phyloP scores from a whole-genome alignment of 1,139 yeast genomes.

The Chernovozyma sophiae-reginae region DNA sequence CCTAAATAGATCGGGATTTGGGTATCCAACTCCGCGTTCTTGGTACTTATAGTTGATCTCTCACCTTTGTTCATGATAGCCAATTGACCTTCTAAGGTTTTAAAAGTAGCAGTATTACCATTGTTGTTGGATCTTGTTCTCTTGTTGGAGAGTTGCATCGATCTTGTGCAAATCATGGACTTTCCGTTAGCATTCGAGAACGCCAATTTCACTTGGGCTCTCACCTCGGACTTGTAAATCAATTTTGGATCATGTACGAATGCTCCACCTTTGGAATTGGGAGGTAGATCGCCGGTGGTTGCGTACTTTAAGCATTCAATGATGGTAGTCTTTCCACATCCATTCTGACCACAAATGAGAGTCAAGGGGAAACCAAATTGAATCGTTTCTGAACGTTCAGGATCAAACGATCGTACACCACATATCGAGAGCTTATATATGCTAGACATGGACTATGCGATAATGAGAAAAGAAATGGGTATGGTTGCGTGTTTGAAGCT shows the following conservation, averaged over 20 bases:
- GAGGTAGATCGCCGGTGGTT: slow-evolving; percentile 94
- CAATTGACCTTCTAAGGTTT: slow-evolving; percentile 87
- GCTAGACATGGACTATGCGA: slow-evolving; percentile 56
- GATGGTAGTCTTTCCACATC: slow-evolving; percentile 97
- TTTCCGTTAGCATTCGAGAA: slow-evolving; percentile 70
- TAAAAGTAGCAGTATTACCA: slow-evolving; percentile 58
- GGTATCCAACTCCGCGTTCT: slow-evolving; percentile 79
- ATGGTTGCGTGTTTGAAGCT: too few species aligned
- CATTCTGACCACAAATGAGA: slow-evolving; percentile 92
- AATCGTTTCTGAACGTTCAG: slow-evolving; percentile 76
- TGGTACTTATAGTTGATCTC: slow-evolving; percentile 71
- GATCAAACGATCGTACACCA: slow-evolving; percentile 89
- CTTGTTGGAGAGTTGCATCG: slow-evolving; percentile 70
- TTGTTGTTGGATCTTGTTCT: slow-evolving; percentile 26
- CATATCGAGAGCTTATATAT: slow-evolving; percentile 76
- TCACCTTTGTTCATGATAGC: slow-evolving; percentile 63
- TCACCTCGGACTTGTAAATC: slow-evolving; percentile 69
- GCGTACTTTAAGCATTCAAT: slow-evolving; percentile 93
- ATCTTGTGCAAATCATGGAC: slow-evolving; percentile 81
- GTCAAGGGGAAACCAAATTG: slow-evolving; percentile 91
- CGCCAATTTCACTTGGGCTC: slow-evolving; percentile 88
- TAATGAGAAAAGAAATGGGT: too few species aligned
- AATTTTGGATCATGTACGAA: slow-evolving; percentile 91
- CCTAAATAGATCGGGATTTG: slow-evolving; percentile 83
- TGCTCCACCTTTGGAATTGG: slow-evolving; percentile 94